Conservation (phyloP, 495 filamentous ascomycete species). For the Podospora bellae-mahoneyi region DNA sequence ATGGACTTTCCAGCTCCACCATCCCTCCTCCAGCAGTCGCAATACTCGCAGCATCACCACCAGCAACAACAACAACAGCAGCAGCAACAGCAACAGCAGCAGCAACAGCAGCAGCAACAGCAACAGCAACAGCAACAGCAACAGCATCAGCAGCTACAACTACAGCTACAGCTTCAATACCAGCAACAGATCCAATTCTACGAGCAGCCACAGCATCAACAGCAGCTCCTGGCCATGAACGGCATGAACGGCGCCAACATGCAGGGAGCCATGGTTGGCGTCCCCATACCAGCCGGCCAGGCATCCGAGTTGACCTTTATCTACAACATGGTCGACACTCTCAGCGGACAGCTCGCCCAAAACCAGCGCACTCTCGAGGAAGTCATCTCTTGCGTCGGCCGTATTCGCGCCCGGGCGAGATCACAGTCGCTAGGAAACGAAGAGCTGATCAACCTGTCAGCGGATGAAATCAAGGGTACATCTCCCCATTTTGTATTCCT, state of each 20-base stretch:
- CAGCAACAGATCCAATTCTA: conserved; percentile 12
- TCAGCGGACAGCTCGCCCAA: conserved; percentile 69
- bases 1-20: conserved; percentile 30
- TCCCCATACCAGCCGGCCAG: conserved; percentile 74
- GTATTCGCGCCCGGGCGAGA: conserved; percentile 48
- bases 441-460: conserved; percentile 46
- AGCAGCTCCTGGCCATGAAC: conserved; percentile 47
- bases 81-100: neutral
- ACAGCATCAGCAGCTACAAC: conserved; percentile 15
- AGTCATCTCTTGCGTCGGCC: conserved; percentile 63
- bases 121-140: conserved; percentile 4
- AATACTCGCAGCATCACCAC: neutral
- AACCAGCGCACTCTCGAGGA: conserved; percentile 74
- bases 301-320: conserved; percentile 85
- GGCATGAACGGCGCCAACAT: conserved; percentile 55
- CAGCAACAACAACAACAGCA: conserved; percentile 5
- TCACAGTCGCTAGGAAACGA: conserved; percentile 48
- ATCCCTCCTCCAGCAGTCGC: conserved; percentile 10
- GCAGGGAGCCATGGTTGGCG: conserved; percentile 44
- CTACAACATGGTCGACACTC: conserved; percentile 76
- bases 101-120: conserved; percentile 14
- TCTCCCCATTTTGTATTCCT: neutral
- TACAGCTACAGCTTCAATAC: conserved; percentile 6
- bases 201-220: conserved; percentile 21
- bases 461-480: conserved; percentile 49